These are phyloP conservation scores for Penicillium cosmopolitanum DNA, from an alignment of 495 filamentous ascomycete species.

Conservation along the genomic window DNA sequence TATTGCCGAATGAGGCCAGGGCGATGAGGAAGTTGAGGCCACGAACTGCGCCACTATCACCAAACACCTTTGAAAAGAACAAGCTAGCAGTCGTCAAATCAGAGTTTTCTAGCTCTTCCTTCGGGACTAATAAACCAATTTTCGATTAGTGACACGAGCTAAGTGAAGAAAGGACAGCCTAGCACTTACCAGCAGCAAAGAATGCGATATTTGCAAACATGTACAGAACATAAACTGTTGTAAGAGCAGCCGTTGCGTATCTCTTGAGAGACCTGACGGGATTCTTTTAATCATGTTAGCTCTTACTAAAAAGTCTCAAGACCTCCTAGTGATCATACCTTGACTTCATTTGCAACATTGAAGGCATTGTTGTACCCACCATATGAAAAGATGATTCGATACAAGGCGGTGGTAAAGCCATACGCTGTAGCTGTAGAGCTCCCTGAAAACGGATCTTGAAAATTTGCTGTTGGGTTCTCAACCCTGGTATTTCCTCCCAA, in stretches of 20 bases:
- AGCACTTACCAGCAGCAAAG: slow-evolving; percentile 52
- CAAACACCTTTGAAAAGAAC: slow-evolving; percentile 57
- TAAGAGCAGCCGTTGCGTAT: slow-evolving; percentile 24
- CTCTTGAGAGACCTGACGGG: slow-evolving; percentile 24
- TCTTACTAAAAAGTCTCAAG: too few relatives aligned
- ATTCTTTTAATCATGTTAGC: not conserved
- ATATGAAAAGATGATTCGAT: slow-evolving; percentile 59
- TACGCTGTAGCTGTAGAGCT: slow-evolving; percentile 47
- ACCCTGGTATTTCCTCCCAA: slow-evolving; percentile 52
- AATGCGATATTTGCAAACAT: slow-evolving; percentile 58
- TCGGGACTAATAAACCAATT: not conserved
- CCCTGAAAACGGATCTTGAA: slow-evolving; percentile 47
- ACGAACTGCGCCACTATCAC: slow-evolving; percentile 41
- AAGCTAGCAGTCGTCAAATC: not conserved
- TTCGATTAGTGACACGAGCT: not conserved
- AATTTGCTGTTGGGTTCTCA: slow-evolving; percentile 53
- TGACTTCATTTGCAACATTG: slow-evolving; percentile 61
- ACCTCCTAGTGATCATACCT: slow-evolving; percentile 22
- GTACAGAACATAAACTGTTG: slow-evolving; percentile 51
- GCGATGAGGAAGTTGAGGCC: slow-evolving; percentile 57
- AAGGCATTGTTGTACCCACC: slow-evolving; percentile 58
- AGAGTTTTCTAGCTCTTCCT: not conserved
- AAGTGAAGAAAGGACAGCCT: slow-evolving; percentile 2
- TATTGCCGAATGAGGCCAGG: slow-evolving; percentile 58
- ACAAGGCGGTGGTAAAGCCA: slow-evolving; percentile 52